Conservation (phyloP, 2,329 filamentous ascomycete genomes). For the Penicillium sp. region DNA sequence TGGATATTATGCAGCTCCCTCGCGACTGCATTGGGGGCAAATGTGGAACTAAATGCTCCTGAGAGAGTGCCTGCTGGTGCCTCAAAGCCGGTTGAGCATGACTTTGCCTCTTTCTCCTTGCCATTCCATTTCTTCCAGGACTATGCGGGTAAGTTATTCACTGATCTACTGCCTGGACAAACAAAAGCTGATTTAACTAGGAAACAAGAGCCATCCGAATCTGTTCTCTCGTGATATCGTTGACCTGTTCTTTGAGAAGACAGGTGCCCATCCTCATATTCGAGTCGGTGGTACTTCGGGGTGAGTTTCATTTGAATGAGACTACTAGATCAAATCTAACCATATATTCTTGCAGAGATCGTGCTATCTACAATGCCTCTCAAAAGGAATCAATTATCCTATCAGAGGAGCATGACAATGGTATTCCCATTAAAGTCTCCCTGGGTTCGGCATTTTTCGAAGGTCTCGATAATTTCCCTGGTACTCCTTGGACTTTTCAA, state of each 20-base stretch:
- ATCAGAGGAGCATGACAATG: constrained; percentile 11
- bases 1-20: not conserved
- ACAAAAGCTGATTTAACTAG: not conserved
- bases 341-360: constrained; percentile 8
- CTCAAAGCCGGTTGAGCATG: constrained; percentile 12
- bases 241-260: constrained; percentile 13
- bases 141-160: constrained; percentile 11
- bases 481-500: constrained; percentile 18
- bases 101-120: constrained; percentile 13
- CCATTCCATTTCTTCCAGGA: constrained; percentile 19
- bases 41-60: constrained; percentile 5
- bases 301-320: not conserved
- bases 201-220: constrained; percentile 16
- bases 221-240: constrained; percentile 15
- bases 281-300: constrained; percentile 17
- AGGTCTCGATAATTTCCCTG: constrained; percentile 17
- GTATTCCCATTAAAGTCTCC: constrained; percentile 16
- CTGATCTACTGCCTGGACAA: not conserved
- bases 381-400: constrained; percentile 12
- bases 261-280: constrained; percentile 12
- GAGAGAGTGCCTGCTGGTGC: not conserved
- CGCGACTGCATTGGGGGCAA: not conserved
- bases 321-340: not conserved
- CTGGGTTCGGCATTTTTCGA: constrained; percentile 14
- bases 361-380: constrained; percentile 16